Evolutionary conservation across 2,329 filamentous ascomycete genomes (phyloP).

Genomic region (Daldinia sp.): DNA sequence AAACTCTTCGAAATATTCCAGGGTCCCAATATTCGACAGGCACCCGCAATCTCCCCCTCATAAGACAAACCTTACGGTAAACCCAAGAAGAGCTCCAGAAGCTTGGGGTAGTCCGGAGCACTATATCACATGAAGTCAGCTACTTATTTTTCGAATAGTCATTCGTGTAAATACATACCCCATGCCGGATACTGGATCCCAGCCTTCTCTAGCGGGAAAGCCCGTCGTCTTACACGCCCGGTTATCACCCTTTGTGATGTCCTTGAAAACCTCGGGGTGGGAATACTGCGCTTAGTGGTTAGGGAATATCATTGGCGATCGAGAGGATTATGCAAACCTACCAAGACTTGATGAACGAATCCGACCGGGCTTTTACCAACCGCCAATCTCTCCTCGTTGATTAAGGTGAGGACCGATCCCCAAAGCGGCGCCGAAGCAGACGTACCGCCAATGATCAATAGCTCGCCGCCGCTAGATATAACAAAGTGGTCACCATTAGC

Average conservation of each 20-base stretch:
- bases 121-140: constrained; percentile 32
- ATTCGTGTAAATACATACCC: constrained; percentile 34
- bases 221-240: constrained; percentile 50
- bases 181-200: constrained; percentile 52
- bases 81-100: constrained; percentile 47
- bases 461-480: constrained; percentile 47
- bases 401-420: constrained; percentile 56
- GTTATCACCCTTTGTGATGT: constrained; percentile 52
- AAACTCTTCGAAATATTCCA: background rate
- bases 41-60: background rate
- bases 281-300: constrained; percentile 47
- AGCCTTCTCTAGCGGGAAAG: constrained; percentile 53
- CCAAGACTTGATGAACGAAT: constrained; percentile 59
- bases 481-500: constrained; percentile 52
- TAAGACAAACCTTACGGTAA: constrained; percentile 35
- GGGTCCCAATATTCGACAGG: background rate
- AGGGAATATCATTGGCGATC: background rate
- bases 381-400: constrained; percentile 59
- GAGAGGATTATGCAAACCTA: constrained; percentile 10
- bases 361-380: constrained; percentile 57
- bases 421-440: constrained; percentile 59
- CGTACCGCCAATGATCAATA: constrained; percentile 57
- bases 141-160: background rate
- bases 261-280: constrained; percentile 51
- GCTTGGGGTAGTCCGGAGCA: constrained; percentile 47